Conservation (phyloP, 148 eudicot species). For the Vaccinium myrtillus region DNA sequence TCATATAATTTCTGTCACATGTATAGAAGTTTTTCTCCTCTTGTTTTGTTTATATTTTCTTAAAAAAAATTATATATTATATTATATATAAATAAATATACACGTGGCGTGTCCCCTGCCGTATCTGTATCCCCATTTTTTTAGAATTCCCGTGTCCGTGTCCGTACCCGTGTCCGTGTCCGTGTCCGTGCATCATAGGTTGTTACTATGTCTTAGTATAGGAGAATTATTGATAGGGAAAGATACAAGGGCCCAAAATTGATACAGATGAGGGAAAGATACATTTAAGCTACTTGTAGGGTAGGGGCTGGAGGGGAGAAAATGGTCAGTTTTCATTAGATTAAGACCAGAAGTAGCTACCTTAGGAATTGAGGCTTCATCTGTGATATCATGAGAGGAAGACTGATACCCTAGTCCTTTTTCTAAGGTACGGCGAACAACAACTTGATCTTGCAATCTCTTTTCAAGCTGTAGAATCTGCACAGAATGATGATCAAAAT, state of each 20-base stretch:
- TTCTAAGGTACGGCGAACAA: constrained; percentile 71
- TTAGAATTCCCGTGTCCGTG: no score
- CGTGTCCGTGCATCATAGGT: no score
- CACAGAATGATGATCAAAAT: background rate
- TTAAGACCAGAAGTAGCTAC: constrained; percentile 29
- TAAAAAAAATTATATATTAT: no score
- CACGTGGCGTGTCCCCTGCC: no score
- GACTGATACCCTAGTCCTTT: constrained; percentile 70
- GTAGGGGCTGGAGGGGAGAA: background rate
- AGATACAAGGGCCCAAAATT: background rate
- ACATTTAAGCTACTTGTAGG: background rate
- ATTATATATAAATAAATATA: no score
- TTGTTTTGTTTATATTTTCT: no score
- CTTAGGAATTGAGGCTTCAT: constrained; percentile 61
- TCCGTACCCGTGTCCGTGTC: no score
- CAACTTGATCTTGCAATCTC: constrained; percentile 75
- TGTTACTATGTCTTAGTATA: background rate
- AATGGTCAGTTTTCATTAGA: background rate
- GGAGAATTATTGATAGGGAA: background rate
- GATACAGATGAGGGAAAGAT: background rate
- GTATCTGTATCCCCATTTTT: no score
- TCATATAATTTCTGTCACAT: no score
- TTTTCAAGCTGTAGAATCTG: constrained; percentile 88
- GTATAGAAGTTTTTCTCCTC: no score
- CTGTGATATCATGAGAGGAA: constrained; percentile 38